phyloP scores from a whole-genome alignment of 495 filamentous ascomycete genomes.

The Friedmanniomyces endolithicus region DNA sequence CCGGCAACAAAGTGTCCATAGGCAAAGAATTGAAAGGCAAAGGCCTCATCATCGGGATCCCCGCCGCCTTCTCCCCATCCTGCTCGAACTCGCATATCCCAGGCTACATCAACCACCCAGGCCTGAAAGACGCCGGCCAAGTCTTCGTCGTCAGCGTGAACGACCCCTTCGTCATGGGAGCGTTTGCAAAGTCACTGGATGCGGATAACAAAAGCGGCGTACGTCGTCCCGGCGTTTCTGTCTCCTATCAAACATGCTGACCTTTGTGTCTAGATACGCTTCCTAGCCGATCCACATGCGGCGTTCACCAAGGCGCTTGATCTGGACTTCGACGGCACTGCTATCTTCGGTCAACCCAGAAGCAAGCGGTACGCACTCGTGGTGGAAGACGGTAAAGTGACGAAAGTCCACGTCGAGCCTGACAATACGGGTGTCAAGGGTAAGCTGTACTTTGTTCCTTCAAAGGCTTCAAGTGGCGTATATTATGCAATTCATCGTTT shows the following conservation, averaged over 20 bases:
- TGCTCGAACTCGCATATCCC: conserved; percentile 31
- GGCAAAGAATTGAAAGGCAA: conserved; percentile 57
- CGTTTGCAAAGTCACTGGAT: conserved; percentile 66
- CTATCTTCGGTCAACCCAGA: conserved; percentile 75
- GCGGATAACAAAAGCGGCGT: conserved; percentile 59
- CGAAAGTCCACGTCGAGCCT: conserved; percentile 53
- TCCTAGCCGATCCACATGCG: conserved; percentile 77
- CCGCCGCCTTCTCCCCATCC: conserved; percentile 57
- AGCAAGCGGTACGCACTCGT: conserved; percentile 79
- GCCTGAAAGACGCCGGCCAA: conserved; percentile 58
- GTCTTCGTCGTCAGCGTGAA: conserved; percentile 88
- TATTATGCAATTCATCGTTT: no score
- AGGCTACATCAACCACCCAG: conserved; percentile 64
- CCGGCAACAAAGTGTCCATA: conserved; percentile 78
- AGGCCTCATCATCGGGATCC: conserved; percentile 78
- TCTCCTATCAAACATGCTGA: not conserved
- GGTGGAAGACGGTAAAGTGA: conserved; percentile 32
- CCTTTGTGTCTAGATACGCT: conserved; percentile 49
- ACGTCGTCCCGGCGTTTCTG: conserved; percentile 30
- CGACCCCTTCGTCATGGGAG: conserved; percentile 94
- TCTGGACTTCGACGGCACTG: conserved; percentile 64
- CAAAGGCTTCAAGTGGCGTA: no score
- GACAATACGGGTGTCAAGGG: conserved; percentile 84
- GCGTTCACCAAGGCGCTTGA: conserved; percentile 77
- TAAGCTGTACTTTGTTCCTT: conserved; percentile 35